Evolutionary conservation across 148 eudicot genomes (phyloP), one percentile per base, ranked within the genome.

Genomic region (Dianthus caryophyllus): DNA sequence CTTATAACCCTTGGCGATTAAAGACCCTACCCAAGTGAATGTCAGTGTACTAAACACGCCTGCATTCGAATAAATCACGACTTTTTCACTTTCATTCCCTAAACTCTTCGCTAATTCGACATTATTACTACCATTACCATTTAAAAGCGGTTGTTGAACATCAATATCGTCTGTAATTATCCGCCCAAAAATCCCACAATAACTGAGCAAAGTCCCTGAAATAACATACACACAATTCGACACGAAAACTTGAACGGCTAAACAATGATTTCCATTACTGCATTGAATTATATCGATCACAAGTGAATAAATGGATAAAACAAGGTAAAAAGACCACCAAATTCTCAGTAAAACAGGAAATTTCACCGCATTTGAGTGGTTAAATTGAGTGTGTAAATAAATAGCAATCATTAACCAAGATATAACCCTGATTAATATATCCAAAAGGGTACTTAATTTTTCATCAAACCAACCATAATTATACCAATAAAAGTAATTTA

Each of bases 251-350:
- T 70, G 81, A 58, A 72, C 31, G 10, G 79, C 75, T 6, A 74
- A 56, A 72, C 43, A 6, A 18, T 69, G 70, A 24, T 58, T 31
- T 4, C 57, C 61, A 4, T 57, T 65, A 31, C 68, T 61, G 59
- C 67, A 71, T 49, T 77, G 66, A 50, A 87, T 36, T 62, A 68
- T 41, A 66, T 81, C 80, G 27, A 80, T 33, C n/a, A 81, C 79
- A 29, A 91, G 71, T 66, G 79, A 85, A 77, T 82, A 87, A 70
- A 80, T 72, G 55, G 87, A 87, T 2, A 82, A 43, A 20, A 31
- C 57, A 52, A 88, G 75, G 79, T 84, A 88, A 62, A 79, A 38
- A 9, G 72, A 82, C 88, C 88, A 91, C 96, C 90, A 91, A 29
- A 85, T 55, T 73, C 84, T 91, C 66, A 91, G 66, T 20, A 78